phyloP scores from a whole-genome alignment of 1,284 basidiomycete genomes.

The Lignosus rhinocerotis region DNA sequence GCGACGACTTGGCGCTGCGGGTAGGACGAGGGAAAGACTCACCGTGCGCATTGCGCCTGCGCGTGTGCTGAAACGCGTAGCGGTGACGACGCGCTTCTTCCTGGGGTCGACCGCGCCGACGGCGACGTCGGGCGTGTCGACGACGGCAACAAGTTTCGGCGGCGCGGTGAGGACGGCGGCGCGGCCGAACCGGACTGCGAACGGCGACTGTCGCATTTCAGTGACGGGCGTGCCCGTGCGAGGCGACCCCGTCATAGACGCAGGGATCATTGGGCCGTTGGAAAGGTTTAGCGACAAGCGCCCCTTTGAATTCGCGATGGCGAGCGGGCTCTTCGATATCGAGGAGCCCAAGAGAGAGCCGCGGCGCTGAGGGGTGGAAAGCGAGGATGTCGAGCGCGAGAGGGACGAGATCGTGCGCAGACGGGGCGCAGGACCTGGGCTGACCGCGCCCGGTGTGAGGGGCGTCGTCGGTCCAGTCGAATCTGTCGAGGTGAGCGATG shows the following conservation, averaged over 20 bases:
- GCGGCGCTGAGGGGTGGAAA: constrained; percentile 47
- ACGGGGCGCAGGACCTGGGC: constrained; percentile 31
- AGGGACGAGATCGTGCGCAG: constrained; percentile 40
- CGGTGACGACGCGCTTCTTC: constrained; percentile 81
- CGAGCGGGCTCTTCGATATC: constrained; percentile 15
- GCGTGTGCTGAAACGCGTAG: constrained; percentile 82
- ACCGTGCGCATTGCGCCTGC: constrained; percentile 78
- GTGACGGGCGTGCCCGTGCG: constrained; percentile 43
- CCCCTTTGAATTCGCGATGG: constrained; percentile 20
- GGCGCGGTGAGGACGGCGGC: constrained; percentile 76
- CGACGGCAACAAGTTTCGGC: constrained; percentile 74
- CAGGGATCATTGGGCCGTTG: constrained; percentile 38
- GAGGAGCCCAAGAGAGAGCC: constrained; percentile 41
- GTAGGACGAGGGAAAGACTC: constrained; percentile 28
- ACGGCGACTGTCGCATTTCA: constrained; percentile 30
- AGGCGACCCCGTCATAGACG: constrained; percentile 46
- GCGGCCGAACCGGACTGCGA: constrained; percentile 57
- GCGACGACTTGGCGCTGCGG: no score
- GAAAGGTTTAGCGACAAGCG: constrained; percentile 32
- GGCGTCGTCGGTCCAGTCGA: constrained; percentile 26
- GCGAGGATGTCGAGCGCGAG: constrained; percentile 49
- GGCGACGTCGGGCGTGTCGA: constrained; percentile 82
- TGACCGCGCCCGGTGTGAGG: constrained; percentile 24
- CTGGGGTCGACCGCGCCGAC: constrained; percentile 79
- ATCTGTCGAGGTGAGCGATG: constrained; percentile 14